These are phyloP conservation scores for Daldinia eschscholtzii DNA, from an alignment of 2,329 filamentous ascomycete species.

Conservation along the genomic window DNA sequence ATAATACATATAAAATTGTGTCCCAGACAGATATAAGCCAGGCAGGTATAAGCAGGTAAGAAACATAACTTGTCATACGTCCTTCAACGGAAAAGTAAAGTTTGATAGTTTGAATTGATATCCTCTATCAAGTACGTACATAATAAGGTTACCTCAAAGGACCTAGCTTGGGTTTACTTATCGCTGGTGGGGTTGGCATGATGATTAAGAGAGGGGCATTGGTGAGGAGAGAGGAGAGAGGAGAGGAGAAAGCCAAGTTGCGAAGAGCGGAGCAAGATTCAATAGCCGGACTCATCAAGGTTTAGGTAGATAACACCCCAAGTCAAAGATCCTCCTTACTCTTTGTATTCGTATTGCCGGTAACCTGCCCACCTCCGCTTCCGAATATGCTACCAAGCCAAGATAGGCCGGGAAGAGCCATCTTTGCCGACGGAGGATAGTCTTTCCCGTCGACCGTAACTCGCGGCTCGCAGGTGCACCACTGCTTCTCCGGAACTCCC, in stretches of 20 bases:
- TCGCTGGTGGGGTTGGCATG: conserved; percentile 16
- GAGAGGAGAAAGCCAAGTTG: conserved; percentile 28
- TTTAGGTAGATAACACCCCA: not conserved
- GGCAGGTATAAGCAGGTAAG: not conserved
- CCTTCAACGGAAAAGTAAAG: not conserved
- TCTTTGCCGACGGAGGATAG: conserved; percentile 60
- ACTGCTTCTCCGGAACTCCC: conserved; percentile 59
- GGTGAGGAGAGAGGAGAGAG: conserved; percentile 15
- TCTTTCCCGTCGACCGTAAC: conserved; percentile 59
- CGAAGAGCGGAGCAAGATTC: conserved; percentile 1
- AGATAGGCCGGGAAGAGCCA: conserved; percentile 56
- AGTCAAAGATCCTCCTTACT: conserved; percentile 39
- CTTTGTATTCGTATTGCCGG: conserved; percentile 26
- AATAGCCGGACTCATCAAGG: not conserved
- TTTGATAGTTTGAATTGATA: not conserved
- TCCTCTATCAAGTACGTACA: conserved; percentile 10
- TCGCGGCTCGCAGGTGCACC: conserved; percentile 63
- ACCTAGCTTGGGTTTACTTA: conserved; percentile 15
- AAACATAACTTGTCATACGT: not conserved
- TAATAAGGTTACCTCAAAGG: conserved; percentile 9
- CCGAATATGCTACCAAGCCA: conserved; percentile 54
- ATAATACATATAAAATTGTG: not conserved
- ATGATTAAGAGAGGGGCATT: conserved; percentile 28
- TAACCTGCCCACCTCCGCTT: conserved; percentile 30
- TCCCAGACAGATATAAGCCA: not conserved